A percentile compares a stretch with the other conserved stretches of the same genome.
Conservation (phyloP, 1,139 yeast species). For the Geotrichum citri-aurantii region DNA sequence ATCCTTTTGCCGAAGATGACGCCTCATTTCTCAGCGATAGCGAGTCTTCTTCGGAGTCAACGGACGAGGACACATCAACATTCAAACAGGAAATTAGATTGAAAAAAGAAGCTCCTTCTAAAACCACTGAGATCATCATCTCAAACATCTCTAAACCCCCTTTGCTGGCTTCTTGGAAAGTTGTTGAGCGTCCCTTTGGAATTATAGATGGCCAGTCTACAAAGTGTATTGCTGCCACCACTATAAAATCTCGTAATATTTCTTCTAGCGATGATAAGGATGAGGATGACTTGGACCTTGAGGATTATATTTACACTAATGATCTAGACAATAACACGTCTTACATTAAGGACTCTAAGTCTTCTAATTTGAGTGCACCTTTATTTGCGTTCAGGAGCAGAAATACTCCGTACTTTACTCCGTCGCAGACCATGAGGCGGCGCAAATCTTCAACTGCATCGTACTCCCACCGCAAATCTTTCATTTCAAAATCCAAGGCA, state of each 20-base stretch:
- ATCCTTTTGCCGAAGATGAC: not conserved
- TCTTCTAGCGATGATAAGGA: not conserved
- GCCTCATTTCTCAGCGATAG: not conserved
- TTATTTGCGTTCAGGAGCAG: not conserved
- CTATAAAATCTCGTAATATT: not conserved
- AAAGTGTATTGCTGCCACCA: not conserved
- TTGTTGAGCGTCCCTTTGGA: constrained; percentile 76
- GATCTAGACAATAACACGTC: not conserved
- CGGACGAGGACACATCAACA: not conserved
- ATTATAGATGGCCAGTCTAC: constrained; percentile 91
- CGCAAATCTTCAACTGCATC: not conserved
- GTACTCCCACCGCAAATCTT: not conserved
- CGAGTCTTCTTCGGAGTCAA: not conserved
- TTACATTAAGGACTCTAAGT: not conserved
- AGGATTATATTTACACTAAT: not conserved
- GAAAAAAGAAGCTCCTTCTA: not conserved
- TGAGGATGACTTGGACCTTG: not conserved
- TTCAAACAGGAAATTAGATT: not conserved
- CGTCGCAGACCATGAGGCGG: not conserved
- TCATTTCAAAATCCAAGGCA: not conserved
- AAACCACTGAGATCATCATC: not conserved
- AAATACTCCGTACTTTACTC: not conserved
- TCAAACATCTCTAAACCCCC: constrained; percentile 49
- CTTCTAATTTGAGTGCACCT: not conserved
- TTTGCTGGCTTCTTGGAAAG: constrained; percentile 83